phyloP scores from a whole-genome alignment of 768 basidiomycete genomes.

The Infundibulicybe gibba region DNA sequence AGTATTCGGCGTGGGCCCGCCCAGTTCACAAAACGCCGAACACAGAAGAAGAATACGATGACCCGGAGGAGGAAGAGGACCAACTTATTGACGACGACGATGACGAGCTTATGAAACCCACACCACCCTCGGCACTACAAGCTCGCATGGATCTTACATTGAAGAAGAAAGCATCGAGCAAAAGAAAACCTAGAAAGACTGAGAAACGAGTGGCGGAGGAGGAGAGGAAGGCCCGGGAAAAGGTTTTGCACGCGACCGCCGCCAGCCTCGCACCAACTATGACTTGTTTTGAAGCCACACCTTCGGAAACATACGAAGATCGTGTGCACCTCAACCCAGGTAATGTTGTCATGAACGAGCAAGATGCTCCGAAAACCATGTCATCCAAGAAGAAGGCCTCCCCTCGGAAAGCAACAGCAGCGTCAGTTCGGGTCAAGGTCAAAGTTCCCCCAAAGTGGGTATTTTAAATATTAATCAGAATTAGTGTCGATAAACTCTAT shows the following conservation, averaged over 20 bases:
- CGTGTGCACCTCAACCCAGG: constrained; percentile 7
- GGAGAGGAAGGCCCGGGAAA: constrained; percentile 46
- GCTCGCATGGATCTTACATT: constrained; percentile 29
- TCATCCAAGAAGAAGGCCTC: constrained; percentile 45
- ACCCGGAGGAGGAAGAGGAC: constrained; percentile 73
- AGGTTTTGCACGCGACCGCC: constrained; percentile 28
- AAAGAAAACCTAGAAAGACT: constrained; percentile 51
- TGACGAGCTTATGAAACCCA: constrained; percentile 24
- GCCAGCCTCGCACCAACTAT: constrained; percentile 34
- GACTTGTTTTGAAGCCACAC: constrained; percentile 38
- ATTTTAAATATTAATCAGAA: not conserved
- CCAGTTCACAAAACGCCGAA: constrained; percentile 17
- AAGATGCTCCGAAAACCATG: constrained; percentile 29
- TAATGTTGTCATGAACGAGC: constrained; percentile 13
- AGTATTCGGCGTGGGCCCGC: constrained; percentile 13
- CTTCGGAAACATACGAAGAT: constrained; percentile 33
- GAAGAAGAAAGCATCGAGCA: constrained; percentile 48
- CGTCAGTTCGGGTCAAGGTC: constrained; percentile 25
- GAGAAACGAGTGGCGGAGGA: constrained; percentile 41
- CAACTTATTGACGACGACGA: constrained; percentile 75
- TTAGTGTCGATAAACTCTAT: constrained; percentile 7
- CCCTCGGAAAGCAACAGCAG: constrained; percentile 37
- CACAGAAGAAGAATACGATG: constrained; percentile 54
- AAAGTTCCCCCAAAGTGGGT: constrained; percentile 27
- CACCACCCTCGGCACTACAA: constrained; percentile 23